Percentiles rank a stretch among this genome's conserved stretches.
These are phyloP conservation scores for Lactarius quietus DNA, from an alignment of 768 basidiomycete genomes.

Conservation along the genomic window DNA sequence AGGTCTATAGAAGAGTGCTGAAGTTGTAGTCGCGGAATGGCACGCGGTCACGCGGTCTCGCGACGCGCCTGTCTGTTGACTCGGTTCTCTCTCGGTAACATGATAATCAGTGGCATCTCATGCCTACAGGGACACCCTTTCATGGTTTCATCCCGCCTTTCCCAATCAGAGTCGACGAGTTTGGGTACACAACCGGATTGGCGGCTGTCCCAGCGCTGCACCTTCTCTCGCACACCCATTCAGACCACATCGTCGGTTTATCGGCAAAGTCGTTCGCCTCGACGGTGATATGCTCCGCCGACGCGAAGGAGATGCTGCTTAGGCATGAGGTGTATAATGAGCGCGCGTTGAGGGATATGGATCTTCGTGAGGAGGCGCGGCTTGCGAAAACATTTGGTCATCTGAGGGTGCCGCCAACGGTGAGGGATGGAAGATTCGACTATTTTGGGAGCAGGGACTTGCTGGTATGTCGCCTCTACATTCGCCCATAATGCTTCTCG, in stretches of 20 bases:
- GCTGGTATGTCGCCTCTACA: conserved; percentile 44
- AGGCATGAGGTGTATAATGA: conserved; percentile 69
- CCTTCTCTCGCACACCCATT: conserved; percentile 87
- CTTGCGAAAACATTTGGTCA: conserved; percentile 61
- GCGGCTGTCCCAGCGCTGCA: conserved; percentile 48
- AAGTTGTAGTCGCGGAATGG: too few relatives aligned
- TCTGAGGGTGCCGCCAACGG: conserved; percentile 53
- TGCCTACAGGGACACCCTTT: conserved; percentile 78
- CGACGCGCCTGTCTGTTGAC: neutral
- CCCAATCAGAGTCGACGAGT: conserved; percentile 81
- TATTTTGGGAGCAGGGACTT: conserved; percentile 62
- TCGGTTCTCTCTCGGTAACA: neutral
- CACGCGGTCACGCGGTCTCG: neutral
- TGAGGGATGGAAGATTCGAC: conserved; percentile 43
- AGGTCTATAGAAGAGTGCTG: too few relatives aligned
- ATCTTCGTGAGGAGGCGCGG: conserved; percentile 42
- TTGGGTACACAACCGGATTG: conserved; percentile 43
- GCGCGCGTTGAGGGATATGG: conserved; percentile 52
- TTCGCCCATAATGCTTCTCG: neutral
- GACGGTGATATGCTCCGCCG: conserved; percentile 70
- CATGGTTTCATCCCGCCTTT: conserved; percentile 76
- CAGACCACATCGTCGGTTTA: conserved; percentile 82
- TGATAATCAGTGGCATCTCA: conserved; percentile 28
- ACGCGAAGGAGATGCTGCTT: conserved; percentile 85
- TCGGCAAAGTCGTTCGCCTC: conserved; percentile 70